A percentile compares a stretch with the other conserved stretches of the same genome.
Evolutionary conservation across 306 rosid genomes (phyloP).

Genomic region (Quercus parvula): DNA sequence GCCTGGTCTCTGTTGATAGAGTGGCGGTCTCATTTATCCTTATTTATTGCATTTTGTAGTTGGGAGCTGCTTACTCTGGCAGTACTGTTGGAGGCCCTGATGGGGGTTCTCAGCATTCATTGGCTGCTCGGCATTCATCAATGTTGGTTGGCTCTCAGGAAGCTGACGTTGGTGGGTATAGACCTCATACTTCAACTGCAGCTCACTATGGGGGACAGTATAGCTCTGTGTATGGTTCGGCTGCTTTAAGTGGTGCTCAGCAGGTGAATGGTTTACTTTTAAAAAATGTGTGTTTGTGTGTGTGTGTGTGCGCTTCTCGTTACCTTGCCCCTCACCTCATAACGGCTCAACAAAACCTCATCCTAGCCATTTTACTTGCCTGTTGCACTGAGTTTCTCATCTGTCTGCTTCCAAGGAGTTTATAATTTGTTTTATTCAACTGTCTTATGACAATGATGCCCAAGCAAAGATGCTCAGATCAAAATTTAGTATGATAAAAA

Average conservation of each 20-base stretch:
- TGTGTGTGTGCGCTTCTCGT: too few relatives aligned
- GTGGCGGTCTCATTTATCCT: constrained; percentile 7
- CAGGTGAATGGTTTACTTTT: constrained; percentile 48
- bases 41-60: constrained; percentile 36
- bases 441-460: background rate
- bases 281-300: too few relatives aligned
- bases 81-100: constrained; percentile 79
- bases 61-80: constrained; percentile 70
- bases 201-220: constrained; percentile 90
- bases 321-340: background rate
- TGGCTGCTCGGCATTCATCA: constrained; percentile 73
- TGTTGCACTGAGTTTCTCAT: background rate
- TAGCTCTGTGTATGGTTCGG: constrained; percentile 79
- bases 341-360: background rate
- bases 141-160: constrained; percentile 75
- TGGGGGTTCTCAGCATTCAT: constrained; percentile 57
- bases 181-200: constrained; percentile 63
- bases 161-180: constrained; percentile 60
- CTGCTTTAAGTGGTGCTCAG: constrained; percentile 62
- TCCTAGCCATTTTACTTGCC: background rate
- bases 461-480: background rate
- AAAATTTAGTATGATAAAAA: background rate
- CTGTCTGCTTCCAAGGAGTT: background rate
- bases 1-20: background rate
- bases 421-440: background rate